These are phyloP conservation scores for Umbelopsis sp. DNA, from an alignment of 192 early-diverging fungal species.

Conservation along the genomic window DNA sequence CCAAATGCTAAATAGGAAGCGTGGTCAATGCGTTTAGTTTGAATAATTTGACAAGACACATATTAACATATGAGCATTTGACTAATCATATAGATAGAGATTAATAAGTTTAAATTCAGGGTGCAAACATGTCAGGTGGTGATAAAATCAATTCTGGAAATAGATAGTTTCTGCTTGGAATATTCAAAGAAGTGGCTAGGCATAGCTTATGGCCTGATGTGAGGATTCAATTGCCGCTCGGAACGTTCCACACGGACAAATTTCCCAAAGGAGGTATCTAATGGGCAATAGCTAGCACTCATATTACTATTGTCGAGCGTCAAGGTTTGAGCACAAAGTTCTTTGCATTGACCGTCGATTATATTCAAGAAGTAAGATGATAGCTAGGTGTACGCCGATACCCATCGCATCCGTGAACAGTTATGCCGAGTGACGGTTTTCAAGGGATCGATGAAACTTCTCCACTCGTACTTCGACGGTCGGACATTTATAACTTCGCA, in stretches of 20 bases:
- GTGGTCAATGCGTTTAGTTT: no score
- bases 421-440: constrained; percentile 12
- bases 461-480: background rate
- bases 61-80: no score
- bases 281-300: background rate
- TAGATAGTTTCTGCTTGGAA: background rate
- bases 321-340: background rate
- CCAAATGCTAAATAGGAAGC: no score
- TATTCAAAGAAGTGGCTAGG: background rate
- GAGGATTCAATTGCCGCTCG: constrained; percentile 12
- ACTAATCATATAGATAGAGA: no score
- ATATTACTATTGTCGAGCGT: background rate
- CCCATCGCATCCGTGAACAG: no score
- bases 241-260: constrained; percentile 1
- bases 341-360: no score
- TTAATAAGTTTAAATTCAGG: no score
- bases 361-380: no score
- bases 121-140: no score
- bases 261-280: constrained; percentile 14
- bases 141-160: background rate
- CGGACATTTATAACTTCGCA: constrained; percentile 9
- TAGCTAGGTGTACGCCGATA: no score
- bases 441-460: constrained; percentile 6
- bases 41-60: no score
- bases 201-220: constrained; percentile 3